Evolutionary conservation across 78 protist genomes (phyloP), one percentile per base, ranked within the genome.

Genomic region (Tieghemostelium lacteum): DNA sequence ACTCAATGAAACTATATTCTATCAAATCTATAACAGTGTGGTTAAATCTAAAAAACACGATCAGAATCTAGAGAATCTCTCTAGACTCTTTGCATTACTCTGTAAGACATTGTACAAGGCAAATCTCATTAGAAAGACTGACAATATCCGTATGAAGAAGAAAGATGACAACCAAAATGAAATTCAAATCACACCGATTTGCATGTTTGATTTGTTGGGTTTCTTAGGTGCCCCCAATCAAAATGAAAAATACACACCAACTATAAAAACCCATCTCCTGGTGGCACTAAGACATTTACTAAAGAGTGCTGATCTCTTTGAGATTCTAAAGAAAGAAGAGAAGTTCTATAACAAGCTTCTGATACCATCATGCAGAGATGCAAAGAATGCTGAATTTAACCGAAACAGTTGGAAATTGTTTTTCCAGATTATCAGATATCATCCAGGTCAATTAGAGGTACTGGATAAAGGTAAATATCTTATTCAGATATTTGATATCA

Each of bases 371-470:
- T 69, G 76, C 57, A 66, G 91, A 69, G 91, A 83, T 28, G 78
- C 69, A 22, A 66, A 70, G 34, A 69, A 83, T 60, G 66, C 57
- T 34, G 91, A 83, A 24, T 83, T 83, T n/a, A 83, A 83, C 42
- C 36, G 91, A 39, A 83, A 83, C 17, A n/a, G 57, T 45, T 83
- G 91, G 91, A 31, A 78, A 26, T 24, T 83, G 31, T 83, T 83
- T 50, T 83, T 83, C 71, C 91, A 83, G 42, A 83, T 83, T 63
- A 83, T 83, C 20, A 28, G 91, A 31, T 83, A 37, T 16, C 91
- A 83, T 42, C 76, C 75, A 29, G 72, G 73, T 20, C 78, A 66
- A 29, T 50, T 83, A 26, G 91, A 83, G 20, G 66, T 29, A 36
- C 45, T 83, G 45, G 91, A 83, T 17, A 83, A 83, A 62, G 55